Conservation (phyloP, 2,329 filamentous ascomycete species). For the Knufia petricola region DNA sequence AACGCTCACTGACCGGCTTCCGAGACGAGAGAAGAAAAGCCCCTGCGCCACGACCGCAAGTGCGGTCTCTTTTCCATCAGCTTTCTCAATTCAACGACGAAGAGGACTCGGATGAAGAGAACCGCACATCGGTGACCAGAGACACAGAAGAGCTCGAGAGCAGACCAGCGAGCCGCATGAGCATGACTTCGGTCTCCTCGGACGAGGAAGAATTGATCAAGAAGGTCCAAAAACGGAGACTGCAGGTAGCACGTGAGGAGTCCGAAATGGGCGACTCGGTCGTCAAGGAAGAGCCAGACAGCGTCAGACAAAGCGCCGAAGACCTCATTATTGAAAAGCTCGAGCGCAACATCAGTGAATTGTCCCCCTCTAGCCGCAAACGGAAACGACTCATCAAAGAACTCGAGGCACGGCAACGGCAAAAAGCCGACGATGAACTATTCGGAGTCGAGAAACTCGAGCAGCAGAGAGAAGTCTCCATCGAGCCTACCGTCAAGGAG, state of each 20-base stretch:
- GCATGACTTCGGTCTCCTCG: slow-evolving; percentile 44
- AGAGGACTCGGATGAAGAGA: slow-evolving; percentile 85
- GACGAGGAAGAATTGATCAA: slow-evolving; percentile 38
- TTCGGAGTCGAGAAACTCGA: slow-evolving; percentile 54
- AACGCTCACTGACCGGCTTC: slow-evolving; percentile 53
- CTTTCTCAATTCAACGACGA: slow-evolving; percentile 65
- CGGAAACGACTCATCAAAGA: slow-evolving; percentile 64
- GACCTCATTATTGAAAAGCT: slow-evolving; percentile 24
- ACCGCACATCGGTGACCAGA: slow-evolving; percentile 53
- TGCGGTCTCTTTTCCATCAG: slow-evolving; percentile 70
- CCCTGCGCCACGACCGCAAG: slow-evolving; percentile 52
- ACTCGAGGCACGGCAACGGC: slow-evolving; percentile 63
- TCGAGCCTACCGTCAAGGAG: slow-evolving; percentile 31
- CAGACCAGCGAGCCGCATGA: slow-evolving; percentile 63
- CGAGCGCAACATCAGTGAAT: slow-evolving; percentile 34
- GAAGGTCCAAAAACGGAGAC: slow-evolving; percentile 18
- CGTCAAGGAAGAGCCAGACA: slow-evolving; percentile 22
- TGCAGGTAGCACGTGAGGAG: slow-evolving; percentile 19
- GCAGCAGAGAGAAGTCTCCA: slow-evolving; percentile 43
- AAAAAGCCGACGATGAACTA: slow-evolving; percentile 74
- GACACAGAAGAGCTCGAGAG: slow-evolving; percentile 84
- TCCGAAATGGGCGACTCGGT: slow-evolving; percentile 22
- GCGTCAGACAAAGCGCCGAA: slow-evolving; percentile 17
- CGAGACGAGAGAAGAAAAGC: slow-evolving; percentile 57
- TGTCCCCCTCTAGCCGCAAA: slow-evolving; percentile 52